Percentiles rank a stretch among this genome's conserved stretches.
phyloP scores from a whole-genome alignment of 768 basidiomycete genomes.

The Porpolomopsis calyptriformis region DNA sequence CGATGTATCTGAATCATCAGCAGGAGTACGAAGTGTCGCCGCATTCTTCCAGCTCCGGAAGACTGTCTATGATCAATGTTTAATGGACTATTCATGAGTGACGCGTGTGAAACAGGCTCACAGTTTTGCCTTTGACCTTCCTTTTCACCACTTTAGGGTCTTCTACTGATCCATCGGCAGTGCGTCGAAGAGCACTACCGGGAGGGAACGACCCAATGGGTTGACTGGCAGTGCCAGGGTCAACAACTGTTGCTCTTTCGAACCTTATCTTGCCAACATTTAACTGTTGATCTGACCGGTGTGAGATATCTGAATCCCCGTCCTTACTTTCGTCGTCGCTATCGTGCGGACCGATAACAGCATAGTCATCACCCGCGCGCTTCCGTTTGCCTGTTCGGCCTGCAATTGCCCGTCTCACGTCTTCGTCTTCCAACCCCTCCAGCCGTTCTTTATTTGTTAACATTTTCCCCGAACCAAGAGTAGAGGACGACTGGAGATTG shows the following conservation, averaged over 20 bases:
- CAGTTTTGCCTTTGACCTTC: slow-evolving; percentile 32
- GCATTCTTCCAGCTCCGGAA: slow-evolving; percentile 42
- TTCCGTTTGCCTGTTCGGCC: slow-evolving; percentile 40
- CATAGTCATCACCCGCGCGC: slow-evolving; percentile 30
- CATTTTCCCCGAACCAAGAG: slow-evolving; percentile 66
- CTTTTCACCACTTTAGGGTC: slow-evolving; percentile 41
- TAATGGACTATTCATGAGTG: not conserved
- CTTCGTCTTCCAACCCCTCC: slow-evolving; percentile 50
- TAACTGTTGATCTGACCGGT: slow-evolving; percentile 12
- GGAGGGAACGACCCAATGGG: slow-evolving; percentile 23
- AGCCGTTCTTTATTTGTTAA: slow-evolving; percentile 49
- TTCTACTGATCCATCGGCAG: slow-evolving; percentile 49
- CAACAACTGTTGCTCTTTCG: slow-evolving; percentile 1
- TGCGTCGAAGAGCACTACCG: slow-evolving; percentile 58
- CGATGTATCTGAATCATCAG: slow-evolving; percentile 41
- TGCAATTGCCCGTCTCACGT: slow-evolving; percentile 42
- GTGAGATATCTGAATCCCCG: slow-evolving; percentile 15
- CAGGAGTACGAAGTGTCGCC: slow-evolving; percentile 17
- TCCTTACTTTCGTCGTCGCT: slow-evolving; percentile 21
- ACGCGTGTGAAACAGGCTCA: slow-evolving; percentile 3
- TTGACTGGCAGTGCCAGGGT: not conserved
- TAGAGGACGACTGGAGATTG: slow-evolving; percentile 68
- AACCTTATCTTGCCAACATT: not conserved
- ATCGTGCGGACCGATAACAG: slow-evolving; percentile 24
- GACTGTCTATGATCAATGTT: slow-evolving; percentile 18